phyloP scores from a whole-genome alignment of 768 basidiomycete species.

The Lactarius hatsudake region DNA sequence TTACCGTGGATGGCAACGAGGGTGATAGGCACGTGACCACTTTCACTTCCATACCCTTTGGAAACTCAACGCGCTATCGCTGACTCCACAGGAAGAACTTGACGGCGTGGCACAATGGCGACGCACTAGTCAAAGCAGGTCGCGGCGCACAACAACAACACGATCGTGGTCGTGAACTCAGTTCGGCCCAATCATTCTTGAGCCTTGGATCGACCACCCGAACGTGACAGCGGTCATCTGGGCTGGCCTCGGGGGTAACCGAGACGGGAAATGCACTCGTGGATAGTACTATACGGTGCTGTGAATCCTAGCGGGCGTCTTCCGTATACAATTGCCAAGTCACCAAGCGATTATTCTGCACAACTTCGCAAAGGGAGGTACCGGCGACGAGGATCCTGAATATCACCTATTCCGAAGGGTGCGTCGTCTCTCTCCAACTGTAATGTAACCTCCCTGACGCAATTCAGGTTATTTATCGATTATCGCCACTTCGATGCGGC shows the following conservation, averaged over 20 bases:
- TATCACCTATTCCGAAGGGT: conserved; percentile 30
- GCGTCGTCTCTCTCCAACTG: conserved; percentile 4
- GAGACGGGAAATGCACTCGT: conserved; percentile 62
- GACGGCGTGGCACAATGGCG: conserved; percentile 33
- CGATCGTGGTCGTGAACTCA: conserved; percentile 63
- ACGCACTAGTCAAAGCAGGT: conserved; percentile 61
- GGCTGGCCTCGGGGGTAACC: conserved; percentile 57
- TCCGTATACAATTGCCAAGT: conserved; percentile 65
- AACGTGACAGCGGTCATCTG: conserved; percentile 31
- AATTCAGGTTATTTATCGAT: conserved; percentile 14
- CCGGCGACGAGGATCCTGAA: conserved; percentile 15
- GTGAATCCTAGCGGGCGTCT: conserved; percentile 71
- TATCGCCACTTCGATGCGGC: not conserved
- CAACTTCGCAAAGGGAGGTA: not conserved
- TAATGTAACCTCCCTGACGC: not conserved
- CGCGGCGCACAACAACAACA: conserved; percentile 64
- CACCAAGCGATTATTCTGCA: conserved; percentile 32
- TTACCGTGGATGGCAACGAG: conserved; percentile 69
- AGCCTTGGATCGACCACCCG: conserved; percentile 50
- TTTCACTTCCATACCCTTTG: not conserved
- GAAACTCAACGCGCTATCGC: not conserved
- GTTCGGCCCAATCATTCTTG: conserved; percentile 40
- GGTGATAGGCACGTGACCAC: conserved; percentile 48
- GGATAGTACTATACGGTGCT: conserved; percentile 71
- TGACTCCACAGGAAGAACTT: conserved; percentile 24